Evolutionary conservation across 2,329 filamentous ascomycete species (phyloP), one percentile per base, ranked within the genome.

Genomic region (Colletotrichum eremochloae): DNA sequence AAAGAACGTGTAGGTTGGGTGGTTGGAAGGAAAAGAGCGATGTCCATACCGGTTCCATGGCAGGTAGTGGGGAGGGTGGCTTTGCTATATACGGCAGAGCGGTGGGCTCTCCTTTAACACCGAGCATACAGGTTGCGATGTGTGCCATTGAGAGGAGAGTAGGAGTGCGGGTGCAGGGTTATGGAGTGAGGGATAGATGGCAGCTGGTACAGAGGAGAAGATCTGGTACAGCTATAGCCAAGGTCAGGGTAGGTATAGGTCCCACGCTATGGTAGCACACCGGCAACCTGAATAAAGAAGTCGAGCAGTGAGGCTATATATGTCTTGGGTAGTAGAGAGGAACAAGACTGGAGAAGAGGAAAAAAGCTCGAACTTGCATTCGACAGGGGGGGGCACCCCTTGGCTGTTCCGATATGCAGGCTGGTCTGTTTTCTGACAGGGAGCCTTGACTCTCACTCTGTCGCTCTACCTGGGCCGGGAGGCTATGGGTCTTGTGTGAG

Each of bases 101-200:
- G 68, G 76, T 75, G 50, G 75, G 76, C 53, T 83, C 83, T 72
- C 81, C 78, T 76, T 87, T 86, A 71, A 80, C 78, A 76, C 86
- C 84, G 75, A 86, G 82, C 82, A 91, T 84, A 79, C 89, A 90
- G 76, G 83, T 86, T 79, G 86, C 87, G 80, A 91, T 91, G 80
- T 91, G 89, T 81, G 88, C 88, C 89, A 91, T 91, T 80, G 53
- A 31, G 52, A 56, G 29, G 80, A 75, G 76, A 77, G 74, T 72
- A 53, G 31, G 52, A 46, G 36, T 58, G 64, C 55, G 48, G 58
- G 20, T 68, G 64, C 64, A 72, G 48, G 72, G 69, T 72, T 68
- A 53, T 63, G 68, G 38, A 42, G 63, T 68, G 71, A 65, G 64
- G 46, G 57, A 74, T 67, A 65, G 58, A 61, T 72, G 65, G 53